Conservation (phyloP, 495 filamentous ascomycete species). For the Elasticomyces elasticus region DNA sequence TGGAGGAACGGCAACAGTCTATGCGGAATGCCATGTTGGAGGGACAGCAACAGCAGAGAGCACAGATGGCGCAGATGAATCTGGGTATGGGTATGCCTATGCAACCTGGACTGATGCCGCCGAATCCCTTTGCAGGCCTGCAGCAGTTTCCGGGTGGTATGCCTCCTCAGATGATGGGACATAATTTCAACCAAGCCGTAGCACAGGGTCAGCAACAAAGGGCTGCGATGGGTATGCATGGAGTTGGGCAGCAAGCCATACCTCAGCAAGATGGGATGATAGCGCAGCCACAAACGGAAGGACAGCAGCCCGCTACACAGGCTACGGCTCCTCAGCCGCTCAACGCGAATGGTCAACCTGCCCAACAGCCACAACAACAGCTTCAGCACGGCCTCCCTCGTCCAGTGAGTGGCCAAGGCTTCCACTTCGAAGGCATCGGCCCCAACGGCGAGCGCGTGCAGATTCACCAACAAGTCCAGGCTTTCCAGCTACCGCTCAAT, state of each 20-base stretch:
- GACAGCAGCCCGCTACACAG: background rate
- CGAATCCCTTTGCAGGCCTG: background rate
- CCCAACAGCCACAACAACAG: background rate
- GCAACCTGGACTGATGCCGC: background rate
- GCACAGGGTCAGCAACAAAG: conserved; percentile 21
- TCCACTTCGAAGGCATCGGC: conserved; percentile 16
- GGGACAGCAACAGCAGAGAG: background rate
- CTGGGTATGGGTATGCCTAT: background rate
- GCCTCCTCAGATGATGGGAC: conserved; percentile 2
- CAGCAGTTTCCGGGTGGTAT: background rate
- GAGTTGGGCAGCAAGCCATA: conserved; percentile 5
- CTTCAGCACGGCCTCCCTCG: background rate
- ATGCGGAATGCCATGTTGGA: background rate
- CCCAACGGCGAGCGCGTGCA: conserved; percentile 7
- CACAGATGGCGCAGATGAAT: background rate
- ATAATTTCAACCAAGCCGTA: conserved; percentile 5
- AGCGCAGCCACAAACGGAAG: background rate
- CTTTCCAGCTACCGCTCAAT: background rate
- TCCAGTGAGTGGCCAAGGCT: conserved; percentile 15
- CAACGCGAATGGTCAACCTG: background rate
- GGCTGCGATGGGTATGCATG: conserved; percentile 18
- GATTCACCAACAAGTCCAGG: conserved; percentile 3
- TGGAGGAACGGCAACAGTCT: background rate
- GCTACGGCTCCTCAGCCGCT: background rate
- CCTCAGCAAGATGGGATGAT: background rate